These are phyloP conservation scores for Elaeagnus macrophylla DNA, from an alignment of 306 rosid species.

Conservation along the genomic window DNA sequence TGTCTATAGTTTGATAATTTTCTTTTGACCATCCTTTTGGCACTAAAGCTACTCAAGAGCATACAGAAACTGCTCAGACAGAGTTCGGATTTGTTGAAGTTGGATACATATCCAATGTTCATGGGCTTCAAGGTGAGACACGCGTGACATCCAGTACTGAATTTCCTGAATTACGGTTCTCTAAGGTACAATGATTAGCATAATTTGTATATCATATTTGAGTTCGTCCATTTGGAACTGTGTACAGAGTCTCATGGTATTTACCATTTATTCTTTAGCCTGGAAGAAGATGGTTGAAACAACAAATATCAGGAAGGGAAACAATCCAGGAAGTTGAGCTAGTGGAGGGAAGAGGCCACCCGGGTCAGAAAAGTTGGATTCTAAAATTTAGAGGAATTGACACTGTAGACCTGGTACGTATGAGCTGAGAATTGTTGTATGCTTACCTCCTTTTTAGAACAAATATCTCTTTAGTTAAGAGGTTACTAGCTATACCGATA, in stretches of 20 bases:
- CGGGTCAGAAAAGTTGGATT: constrained; percentile 79
- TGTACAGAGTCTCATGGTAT: background rate
- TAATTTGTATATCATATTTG: background rate
- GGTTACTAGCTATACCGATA: background rate
- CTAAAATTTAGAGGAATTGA: constrained; percentile 65
- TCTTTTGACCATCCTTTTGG: constrained; percentile 10
- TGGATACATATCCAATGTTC: constrained; percentile 66
- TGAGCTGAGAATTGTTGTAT: background rate
- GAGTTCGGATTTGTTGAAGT: constrained; percentile 45
- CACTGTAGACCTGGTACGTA: constrained; percentile 52
- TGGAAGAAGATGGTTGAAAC: constrained; percentile 84
- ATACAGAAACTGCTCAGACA: constrained; percentile 27
- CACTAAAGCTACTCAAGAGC: constrained; percentile 35
- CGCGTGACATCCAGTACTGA: constrained; percentile 68
- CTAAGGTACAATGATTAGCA: constrained; percentile 35
- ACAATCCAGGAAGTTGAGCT: constrained; percentile 55
- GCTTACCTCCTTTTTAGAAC: background rate
- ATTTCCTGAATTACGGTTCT: constrained; percentile 76
- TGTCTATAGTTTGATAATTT: background rate
- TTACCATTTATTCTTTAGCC: constrained; percentile 37
- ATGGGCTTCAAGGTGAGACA: constrained; percentile 71
- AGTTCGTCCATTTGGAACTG: background rate
- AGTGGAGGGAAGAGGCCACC: constrained; percentile 79
- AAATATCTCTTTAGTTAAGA: background rate
- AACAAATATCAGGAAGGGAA: constrained; percentile 43